These are phyloP conservation scores for Syncephalastrum monosporum DNA, from an alignment of 371 early-diverging fungal species.

Conservation along the genomic window DNA sequence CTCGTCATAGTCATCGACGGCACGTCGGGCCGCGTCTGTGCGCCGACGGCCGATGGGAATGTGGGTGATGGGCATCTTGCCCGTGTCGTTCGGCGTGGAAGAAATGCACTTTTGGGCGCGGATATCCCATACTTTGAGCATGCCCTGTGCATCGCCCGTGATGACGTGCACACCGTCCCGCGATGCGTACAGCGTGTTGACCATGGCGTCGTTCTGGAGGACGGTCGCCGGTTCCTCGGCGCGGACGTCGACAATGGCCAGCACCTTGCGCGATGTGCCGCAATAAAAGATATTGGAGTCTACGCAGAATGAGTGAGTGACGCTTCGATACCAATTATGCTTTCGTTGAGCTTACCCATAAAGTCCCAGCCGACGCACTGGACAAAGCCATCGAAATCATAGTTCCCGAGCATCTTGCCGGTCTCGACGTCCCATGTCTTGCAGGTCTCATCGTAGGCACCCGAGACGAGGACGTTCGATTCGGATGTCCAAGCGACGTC, in stretches of 20 bases:
- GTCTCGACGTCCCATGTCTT: slow-evolving; percentile 82
- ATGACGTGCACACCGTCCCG: slow-evolving; percentile 74
- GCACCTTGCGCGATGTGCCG: slow-evolving; percentile 77
- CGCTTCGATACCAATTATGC: neutral
- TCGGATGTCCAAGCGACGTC: slow-evolving; percentile 80
- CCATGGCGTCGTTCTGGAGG: slow-evolving; percentile 73
- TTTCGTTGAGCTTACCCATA: slow-evolving; percentile 45
- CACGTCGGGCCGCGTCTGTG: slow-evolving; percentile 51
- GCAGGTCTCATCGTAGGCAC: slow-evolving; percentile 82
- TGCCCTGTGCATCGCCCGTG: slow-evolving; percentile 79
- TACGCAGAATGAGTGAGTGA: slow-evolving; percentile 14
- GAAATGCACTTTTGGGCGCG: slow-evolving; percentile 61
- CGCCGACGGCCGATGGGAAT: slow-evolving; percentile 59
- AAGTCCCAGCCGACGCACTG: slow-evolving; percentile 84
- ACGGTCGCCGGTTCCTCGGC: slow-evolving; percentile 27
- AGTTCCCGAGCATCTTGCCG: slow-evolving; percentile 63
- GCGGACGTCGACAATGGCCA: slow-evolving; percentile 72
- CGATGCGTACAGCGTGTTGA: slow-evolving; percentile 75
- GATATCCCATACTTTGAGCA: slow-evolving; percentile 84
- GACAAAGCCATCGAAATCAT: slow-evolving; percentile 80
- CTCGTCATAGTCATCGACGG: slow-evolving; percentile 70
- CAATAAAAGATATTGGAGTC: slow-evolving; percentile 75
- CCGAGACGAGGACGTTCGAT: slow-evolving; percentile 74
- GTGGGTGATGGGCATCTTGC: slow-evolving; percentile 78
- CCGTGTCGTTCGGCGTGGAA: slow-evolving; percentile 61